Evolutionary conservation across 179 eudicot genomes (phyloP).

Genomic region (Patellifolia procumbens): DNA sequence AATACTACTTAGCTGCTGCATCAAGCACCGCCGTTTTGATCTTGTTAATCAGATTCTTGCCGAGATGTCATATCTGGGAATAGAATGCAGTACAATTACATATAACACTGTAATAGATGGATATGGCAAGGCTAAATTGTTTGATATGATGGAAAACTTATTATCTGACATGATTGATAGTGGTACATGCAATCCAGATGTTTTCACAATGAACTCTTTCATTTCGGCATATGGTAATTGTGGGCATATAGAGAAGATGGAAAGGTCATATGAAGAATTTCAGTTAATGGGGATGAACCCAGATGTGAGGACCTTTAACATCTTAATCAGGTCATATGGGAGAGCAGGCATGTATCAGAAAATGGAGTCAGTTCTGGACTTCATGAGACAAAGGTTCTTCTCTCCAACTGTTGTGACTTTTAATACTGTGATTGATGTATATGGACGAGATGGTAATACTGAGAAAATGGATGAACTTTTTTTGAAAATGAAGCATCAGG

Average conservation of each 20-base stretch:
- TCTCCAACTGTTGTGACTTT: conserved; percentile 75
- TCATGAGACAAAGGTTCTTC: conserved; percentile 67
- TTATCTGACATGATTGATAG: conserved; percentile 69
- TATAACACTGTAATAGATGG: conserved; percentile 90
- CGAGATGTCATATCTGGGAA: conserved; percentile 72
- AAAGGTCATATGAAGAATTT: conserved; percentile 83
- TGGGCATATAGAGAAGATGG: conserved; percentile 72
- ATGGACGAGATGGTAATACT: conserved; percentile 61
- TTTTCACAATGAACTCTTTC: conserved; percentile 79
- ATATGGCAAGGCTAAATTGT: conserved; percentile 74
- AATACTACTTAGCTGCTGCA: conserved; percentile 63
- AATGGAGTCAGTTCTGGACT: conserved; percentile 66
- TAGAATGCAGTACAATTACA: conserved; percentile 59
- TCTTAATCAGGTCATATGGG: conserved; percentile 82
- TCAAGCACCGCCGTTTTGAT: conserved; percentile 57
- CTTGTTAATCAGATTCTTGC: conserved; percentile 46
- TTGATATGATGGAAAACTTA: conserved; percentile 64
- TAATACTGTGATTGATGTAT: conserved; percentile 64
- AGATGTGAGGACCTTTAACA: conserved; percentile 75
- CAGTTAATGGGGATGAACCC: conserved; percentile 78
- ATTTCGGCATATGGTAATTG: conserved; percentile 72
- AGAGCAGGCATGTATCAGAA: conserved; percentile 62
- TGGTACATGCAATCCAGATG: conserved; percentile 68
- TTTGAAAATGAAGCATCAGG: conserved; percentile 86
- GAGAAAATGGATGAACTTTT: conserved; percentile 71